Conservation (phyloP, 305 asterid genomes). For the Fraxinus velutina region DNA sequence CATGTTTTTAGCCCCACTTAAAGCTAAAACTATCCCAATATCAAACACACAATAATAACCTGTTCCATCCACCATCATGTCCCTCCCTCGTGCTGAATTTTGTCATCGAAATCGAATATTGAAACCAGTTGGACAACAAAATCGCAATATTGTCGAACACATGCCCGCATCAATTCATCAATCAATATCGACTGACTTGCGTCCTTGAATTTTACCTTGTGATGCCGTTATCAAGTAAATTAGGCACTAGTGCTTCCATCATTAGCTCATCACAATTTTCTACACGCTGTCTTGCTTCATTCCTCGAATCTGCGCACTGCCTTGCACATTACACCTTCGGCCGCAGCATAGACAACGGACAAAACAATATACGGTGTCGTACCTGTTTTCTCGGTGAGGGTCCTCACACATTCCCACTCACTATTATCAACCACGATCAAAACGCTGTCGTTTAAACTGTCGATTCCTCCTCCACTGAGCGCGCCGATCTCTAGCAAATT, state of each 20-base stretch:
- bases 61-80: not conserved
- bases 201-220: not conserved
- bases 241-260: not conserved
- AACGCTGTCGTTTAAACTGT: conserved; percentile 18
- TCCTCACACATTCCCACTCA: not conserved
- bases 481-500: conserved; percentile 24
- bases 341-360: not conserved
- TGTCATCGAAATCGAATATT: not conserved
- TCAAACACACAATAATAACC: not conserved
- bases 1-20: not conserved
- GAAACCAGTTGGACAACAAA: not conserved
- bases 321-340: not conserved
- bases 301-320: not conserved
- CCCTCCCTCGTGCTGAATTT: not conserved
- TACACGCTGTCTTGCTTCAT: not conserved
- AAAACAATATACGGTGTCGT: not conserved
- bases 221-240: not conserved
- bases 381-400: not conserved
- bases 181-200: not conserved
- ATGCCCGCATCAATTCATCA: not conserved
- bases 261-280: not conserved
- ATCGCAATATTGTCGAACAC: not conserved
- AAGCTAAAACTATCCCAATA: not conserved
- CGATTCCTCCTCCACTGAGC: conserved; percentile 24
- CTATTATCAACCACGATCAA: not conserved